Evolutionary conservation across 352 stramenopile species (phyloP).

Genomic region (Globisporangium camurandrum): DNA sequence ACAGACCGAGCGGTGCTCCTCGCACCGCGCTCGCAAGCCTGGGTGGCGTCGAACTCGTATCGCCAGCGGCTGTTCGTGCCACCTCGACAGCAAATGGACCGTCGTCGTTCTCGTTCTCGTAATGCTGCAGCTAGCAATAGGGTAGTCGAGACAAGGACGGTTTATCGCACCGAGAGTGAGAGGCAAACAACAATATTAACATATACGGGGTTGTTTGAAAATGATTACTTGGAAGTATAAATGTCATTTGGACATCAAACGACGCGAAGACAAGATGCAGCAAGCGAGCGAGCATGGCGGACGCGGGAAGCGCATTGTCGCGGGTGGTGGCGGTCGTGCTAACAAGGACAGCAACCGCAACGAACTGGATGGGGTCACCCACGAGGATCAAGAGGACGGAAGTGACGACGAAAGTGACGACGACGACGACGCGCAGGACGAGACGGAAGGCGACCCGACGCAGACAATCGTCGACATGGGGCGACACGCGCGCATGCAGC

Average conservation of each 20-base stretch:
- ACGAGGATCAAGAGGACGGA: conserved; percentile 18
- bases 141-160: too few relatives aligned
- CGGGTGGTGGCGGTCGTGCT: too few relatives aligned
- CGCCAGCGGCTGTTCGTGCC: neutral
- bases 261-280: too few relatives aligned
- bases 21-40: conserved; percentile 11
- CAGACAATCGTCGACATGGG: conserved; percentile 83
- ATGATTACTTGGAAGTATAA: too few relatives aligned
- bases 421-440: conserved; percentile 44
- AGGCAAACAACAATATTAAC: too few relatives aligned
- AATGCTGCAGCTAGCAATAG: too few relatives aligned
- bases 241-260: too few relatives aligned
- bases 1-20: neutral
- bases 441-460: conserved; percentile 52
- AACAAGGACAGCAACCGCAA: neutral
- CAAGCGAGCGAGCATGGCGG: too few relatives aligned
- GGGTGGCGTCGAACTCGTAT: conserved; percentile 14
- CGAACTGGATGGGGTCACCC: neutral
- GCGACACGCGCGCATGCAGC: conserved; percentile 71
- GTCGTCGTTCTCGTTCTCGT: neutral
- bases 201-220: too few relatives aligned
- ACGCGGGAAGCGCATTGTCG: too few relatives aligned
- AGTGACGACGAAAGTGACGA: conserved; percentile 30
- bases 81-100: neutral
- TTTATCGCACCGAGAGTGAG: too few relatives aligned